Conservation (phyloP, 2,329 filamentous ascomycete species). For the Metarhizium brunneum region DNA sequence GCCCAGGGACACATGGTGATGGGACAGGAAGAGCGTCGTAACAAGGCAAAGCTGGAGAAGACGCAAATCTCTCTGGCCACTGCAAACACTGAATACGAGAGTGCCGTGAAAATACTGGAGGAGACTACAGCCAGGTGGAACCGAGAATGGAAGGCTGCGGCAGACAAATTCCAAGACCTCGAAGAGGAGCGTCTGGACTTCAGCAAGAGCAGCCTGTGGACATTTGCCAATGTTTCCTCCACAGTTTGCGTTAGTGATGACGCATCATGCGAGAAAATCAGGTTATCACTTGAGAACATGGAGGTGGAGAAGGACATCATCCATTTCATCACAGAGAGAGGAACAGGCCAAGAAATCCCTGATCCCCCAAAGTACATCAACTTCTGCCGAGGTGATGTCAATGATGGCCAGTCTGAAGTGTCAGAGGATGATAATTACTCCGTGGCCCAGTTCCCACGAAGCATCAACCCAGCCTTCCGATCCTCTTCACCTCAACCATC, state of each 20-base stretch:
- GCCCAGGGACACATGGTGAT: constrained; percentile 99
- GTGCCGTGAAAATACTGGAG: constrained; percentile 83
- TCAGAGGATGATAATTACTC: constrained; percentile 87
- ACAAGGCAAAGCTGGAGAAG: constrained; percentile 98
- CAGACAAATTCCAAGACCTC: constrained; percentile 97
- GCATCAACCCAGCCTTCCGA: constrained; percentile 90
- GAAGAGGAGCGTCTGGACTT: constrained; percentile 97
- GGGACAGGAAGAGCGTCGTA: constrained; percentile 97
- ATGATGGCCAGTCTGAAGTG: constrained; percentile 71
- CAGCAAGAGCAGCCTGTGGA: constrained; percentile 96
- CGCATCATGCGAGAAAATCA: constrained; percentile 90
- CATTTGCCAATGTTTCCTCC: constrained; percentile 92
- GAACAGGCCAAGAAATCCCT: constrained; percentile 94
- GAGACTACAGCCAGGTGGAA: constrained; percentile 97
- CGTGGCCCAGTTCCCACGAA: constrained; percentile 89
- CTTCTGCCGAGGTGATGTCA: constrained; percentile 81
- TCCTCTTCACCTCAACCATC: constrained; percentile 95
- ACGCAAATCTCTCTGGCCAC: constrained; percentile 90
- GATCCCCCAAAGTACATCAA: constrained; percentile 98
- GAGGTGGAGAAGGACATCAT: constrained; percentile 95
- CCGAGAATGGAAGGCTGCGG: constrained; percentile 93
- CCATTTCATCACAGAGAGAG: constrained; percentile 76
- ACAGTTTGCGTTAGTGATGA: constrained; percentile 98
- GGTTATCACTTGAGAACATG: constrained; percentile 85
- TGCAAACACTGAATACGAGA: constrained; percentile 89